Conservation (phyloP, 495 filamentous ascomycete species). For the Aspergillus avenaceus region DNA sequence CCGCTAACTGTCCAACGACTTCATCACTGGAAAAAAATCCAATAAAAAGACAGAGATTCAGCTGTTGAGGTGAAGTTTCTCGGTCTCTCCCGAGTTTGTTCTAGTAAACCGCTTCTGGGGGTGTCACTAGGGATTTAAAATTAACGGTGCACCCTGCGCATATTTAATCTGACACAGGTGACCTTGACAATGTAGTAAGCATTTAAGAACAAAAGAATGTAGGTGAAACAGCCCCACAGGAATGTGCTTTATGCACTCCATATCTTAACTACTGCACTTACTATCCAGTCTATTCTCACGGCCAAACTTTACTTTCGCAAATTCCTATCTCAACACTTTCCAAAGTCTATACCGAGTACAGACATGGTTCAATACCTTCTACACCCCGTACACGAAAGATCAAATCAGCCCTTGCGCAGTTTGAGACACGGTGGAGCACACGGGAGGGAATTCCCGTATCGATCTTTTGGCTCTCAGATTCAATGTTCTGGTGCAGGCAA, state of each 20-base stretch:
- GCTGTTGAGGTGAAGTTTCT: background rate
- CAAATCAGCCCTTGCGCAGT: background rate
- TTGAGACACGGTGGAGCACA: background rate
- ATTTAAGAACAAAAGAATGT: background rate
- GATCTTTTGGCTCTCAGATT: background rate
- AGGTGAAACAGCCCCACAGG: conserved; percentile 5
- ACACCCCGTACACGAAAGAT: background rate
- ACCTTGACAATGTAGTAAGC: conserved; percentile 2
- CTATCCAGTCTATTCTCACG: background rate
- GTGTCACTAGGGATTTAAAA: no score
- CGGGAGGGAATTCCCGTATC: background rate
- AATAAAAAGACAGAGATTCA: background rate
- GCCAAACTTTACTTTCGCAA: no score
- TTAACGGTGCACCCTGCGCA: conserved; percentile 1
- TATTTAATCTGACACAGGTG: conserved; percentile 6
- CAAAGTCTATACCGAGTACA: background rate
- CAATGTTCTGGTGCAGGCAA: background rate
- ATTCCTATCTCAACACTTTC: no score
- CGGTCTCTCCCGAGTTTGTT: background rate
- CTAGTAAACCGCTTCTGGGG: no score
- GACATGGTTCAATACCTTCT: background rate
- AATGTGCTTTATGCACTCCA: background rate
- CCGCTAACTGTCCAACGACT: conserved; percentile 1
- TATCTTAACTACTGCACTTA: background rate
- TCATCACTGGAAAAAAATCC: background rate